Evolutionary conservation across 2,329 filamentous ascomycete species (phyloP).

Genomic region (Amesomyces nigricolor): DNA sequence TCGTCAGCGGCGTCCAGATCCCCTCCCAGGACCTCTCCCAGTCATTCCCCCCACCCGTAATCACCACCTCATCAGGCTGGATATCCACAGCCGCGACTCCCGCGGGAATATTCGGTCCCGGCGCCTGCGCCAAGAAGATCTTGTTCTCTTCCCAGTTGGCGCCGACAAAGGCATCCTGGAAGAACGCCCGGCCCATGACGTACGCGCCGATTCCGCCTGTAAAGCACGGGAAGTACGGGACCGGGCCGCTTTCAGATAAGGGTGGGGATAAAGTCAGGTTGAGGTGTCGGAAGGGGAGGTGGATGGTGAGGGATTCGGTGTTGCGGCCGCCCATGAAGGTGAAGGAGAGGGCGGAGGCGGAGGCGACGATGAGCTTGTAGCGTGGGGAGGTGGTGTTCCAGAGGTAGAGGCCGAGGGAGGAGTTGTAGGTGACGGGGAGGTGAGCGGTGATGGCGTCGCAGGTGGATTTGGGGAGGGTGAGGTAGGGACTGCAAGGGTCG

Average conservation of each 20-base stretch:
- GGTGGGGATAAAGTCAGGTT: background rate
- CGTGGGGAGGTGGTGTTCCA: slow-evolving; percentile 9
- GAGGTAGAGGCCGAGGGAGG: slow-evolving; percentile 9
- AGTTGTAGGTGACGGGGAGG: slow-evolving; percentile 6
- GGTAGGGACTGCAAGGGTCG: slow-evolving; percentile 9
- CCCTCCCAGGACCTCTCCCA: slow-evolving; percentile 9
- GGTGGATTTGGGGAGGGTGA: slow-evolving; percentile 3
- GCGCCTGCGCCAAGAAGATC: slow-evolving; percentile 1
- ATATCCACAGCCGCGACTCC: background rate
- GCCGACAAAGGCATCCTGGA: slow-evolving; percentile 12
- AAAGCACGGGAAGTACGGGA: slow-evolving; percentile 9
- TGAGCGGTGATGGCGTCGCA: slow-evolving; percentile 6
- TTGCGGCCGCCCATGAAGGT: background rate
- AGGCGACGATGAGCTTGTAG: background rate
- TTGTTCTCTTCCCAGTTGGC: slow-evolving; percentile 2
- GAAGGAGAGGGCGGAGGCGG: slow-evolving; percentile 6
- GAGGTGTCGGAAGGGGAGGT: slow-evolving; percentile 11
- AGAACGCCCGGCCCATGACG: slow-evolving; percentile 1
- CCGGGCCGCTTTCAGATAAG: background rate
- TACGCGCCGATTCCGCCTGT: background rate
- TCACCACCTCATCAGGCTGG: background rate
- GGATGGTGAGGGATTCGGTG: background rate
- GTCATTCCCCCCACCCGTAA: background rate
- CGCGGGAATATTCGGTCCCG: background rate
- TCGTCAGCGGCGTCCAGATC: slow-evolving; percentile 1